A percentile compares a stretch with the other conserved stretches of the same genome.
These are phyloP conservation scores for Trichoderma sp. DNA, from an alignment of 2,329 filamentous ascomycete genomes.

Conservation along the genomic window DNA sequence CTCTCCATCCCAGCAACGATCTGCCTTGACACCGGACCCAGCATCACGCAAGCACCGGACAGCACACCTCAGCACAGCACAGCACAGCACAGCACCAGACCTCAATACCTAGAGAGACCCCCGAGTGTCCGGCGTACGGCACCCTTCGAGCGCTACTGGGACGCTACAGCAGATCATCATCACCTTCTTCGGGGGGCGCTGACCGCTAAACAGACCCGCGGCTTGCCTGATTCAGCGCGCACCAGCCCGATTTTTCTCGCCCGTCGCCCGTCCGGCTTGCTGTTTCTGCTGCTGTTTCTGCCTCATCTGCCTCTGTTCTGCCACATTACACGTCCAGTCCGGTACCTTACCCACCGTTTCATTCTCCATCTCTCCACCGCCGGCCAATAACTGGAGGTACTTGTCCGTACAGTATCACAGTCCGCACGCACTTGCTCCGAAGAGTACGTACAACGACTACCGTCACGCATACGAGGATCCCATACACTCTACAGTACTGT, in stretches of 20 bases:
- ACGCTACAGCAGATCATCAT: constrained; percentile 30
- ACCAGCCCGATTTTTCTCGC: constrained; percentile 18
- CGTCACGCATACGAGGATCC: too few species aligned
- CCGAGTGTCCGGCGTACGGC: not conserved
- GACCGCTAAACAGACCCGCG: constrained; percentile 28
- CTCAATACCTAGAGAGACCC: not conserved
- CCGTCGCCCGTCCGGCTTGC: not conserved
- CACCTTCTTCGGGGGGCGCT: constrained; percentile 25
- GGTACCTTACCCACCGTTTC: not conserved
- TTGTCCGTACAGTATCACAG: too few species aligned
- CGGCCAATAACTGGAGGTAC: too few species aligned
- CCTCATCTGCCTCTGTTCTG: constrained; percentile 1
- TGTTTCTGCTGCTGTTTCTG: not conserved
- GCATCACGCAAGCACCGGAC: not conserved
- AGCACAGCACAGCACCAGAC: not conserved
- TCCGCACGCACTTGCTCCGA: too few species aligned
- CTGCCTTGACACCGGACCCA: constrained; percentile 13
- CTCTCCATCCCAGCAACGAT: constrained; percentile 11
- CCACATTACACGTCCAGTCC: not conserved
- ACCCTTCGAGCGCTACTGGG: constrained; percentile 24
- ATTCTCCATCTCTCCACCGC: constrained; percentile 17
- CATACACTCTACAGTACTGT: not conserved
- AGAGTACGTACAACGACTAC: too few species aligned
- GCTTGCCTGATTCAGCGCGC: constrained; percentile 26
- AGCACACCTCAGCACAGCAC: not conserved